Evolutionary conservation across 768 basidiomycete species (phyloP), one percentile per base, ranked within the genome.

Genomic region (Tubosaeta brunneosetosa): DNA sequence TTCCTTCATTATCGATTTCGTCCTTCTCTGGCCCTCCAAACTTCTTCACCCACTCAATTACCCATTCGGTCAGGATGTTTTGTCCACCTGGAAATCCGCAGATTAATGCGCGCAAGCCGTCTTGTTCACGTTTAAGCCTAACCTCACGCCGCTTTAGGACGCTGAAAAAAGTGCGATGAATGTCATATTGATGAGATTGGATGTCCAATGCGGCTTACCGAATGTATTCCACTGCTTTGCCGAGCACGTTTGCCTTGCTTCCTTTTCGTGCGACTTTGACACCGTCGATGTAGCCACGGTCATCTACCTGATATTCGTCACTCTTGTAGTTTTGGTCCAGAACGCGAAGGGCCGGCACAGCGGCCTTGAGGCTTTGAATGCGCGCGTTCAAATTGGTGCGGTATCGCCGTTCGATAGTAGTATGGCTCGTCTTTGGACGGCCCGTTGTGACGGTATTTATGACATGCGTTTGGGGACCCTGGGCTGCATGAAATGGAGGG

Each of bases 151-250:
- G 81, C 72, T 94, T 94, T 36, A 94, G 66, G 5, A 93, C 91
- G 9, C 86, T 85, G 54, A 14, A 34, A 37, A 48, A 14, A 7
- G 49, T 22, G 36, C 43, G 44, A 32, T 67, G 2, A 59, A 49
- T 22, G 41, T 7, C 25, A 48, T 36, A 11, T 16, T 26, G 17
- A 14, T 44, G n/a, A 41, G 16, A 33, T 36, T n/a, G 22, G 41
- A 44, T 46, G 34, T 22, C 29, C 3, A 36, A 25, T 17, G 29
- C 9, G 9, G 63, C 74, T 55, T 53, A 85, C 78, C 74, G 71
- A 56, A 94, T 94, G 65, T 94, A 94, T 67, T 94, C 92, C 10
- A 89, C 88, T 0, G 91, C 91, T 56, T 94, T 94, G 33, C 87
- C 90, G 10, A 94, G 78, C 6, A 94, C 88, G 52, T 90, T 91